Base-by-base conservation (phyloP, 306 rosid genomes). In the Vigna radiata region DNA sequence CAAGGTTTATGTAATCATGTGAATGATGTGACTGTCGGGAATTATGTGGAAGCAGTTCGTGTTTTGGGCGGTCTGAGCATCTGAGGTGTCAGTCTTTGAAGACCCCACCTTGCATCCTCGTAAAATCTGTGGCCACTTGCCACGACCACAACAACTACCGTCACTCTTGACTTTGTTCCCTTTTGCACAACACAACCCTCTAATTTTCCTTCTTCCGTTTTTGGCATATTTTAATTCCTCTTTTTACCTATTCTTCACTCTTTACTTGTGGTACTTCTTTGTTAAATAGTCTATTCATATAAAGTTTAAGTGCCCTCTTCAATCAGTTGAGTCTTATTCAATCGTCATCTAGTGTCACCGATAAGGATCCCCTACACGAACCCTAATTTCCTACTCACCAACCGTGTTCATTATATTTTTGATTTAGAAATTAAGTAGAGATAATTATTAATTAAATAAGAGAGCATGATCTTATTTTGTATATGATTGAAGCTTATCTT, bases 11-110 rank as follows among this genome's bases (percentile, higher is more conserved):
- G 31, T 10, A 46, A 78, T 73, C 74, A 48, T 70, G 77, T 59
- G 80, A 81, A 43, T 2, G 17, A 73, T 65, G 73, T 67, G 25
- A 63, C 2, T 81, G 89, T 85, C 85, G 83, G 88, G 85, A 76
- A 81, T 78, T 70, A 79, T 77, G 68, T 59, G 82, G 87, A 73
- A 76, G 75, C 60, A 4, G n/a, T 80, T 81, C 15, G 82, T 65
- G 70, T 56, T 49, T 25, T 83, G 39, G 85, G 72, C 85, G 84
- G 88, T 76, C 61, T 48, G 14, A 13, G 15, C n/a, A 12, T 79
- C 85, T 83, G 81, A 76, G 73, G 54, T 70, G 85, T 70, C 69
- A 69, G 50, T 27, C 11, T 21, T 1, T 16, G 73, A 66, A 80
- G 90, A n/a, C 73, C 84, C 84, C 78, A 66, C 84, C 9, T 39